Conservation (phyloP, 345 rosid genomes). For the Murraya paniculata region DNA sequence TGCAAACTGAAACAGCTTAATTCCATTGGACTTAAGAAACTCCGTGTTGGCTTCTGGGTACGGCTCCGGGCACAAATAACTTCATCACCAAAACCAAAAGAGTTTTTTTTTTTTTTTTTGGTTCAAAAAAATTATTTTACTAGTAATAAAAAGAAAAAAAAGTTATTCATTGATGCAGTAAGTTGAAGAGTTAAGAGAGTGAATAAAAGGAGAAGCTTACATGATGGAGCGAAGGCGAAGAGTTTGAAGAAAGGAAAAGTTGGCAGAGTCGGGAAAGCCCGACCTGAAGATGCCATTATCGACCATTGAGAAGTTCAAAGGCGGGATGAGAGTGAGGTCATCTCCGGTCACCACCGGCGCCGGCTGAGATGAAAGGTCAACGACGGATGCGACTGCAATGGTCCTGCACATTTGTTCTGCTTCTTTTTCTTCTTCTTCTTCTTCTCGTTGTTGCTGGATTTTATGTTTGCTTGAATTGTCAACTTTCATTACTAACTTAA, state of each 20-base stretch:
- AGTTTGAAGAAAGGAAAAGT: slow-evolving; percentile 81
- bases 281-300: slow-evolving; percentile 95
- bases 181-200: too few species aligned
- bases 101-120: too few species aligned
- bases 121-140: too few species aligned
- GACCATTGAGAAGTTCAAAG: slow-evolving; percentile 90
- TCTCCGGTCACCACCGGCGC: slow-evolving; percentile 34
- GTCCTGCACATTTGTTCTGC: slow-evolving; percentile 36
- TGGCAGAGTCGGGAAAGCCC: slow-evolving; percentile 85
- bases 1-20: slow-evolving; percentile 83
- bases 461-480: neutral
- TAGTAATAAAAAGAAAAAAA: too few species aligned
- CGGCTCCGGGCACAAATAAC: slow-evolving; percentile 89
- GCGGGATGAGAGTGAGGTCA: slow-evolving; percentile 58
- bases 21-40: slow-evolving; percentile 76
- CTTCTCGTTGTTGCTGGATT: neutral
- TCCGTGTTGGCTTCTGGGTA: slow-evolving; percentile 73
- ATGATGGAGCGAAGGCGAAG: slow-evolving; percentile 95
- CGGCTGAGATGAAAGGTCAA: slow-evolving; percentile 39
- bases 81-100: slow-evolving; percentile 18
- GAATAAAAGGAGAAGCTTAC: slow-evolving; percentile 41
- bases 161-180: neutral
- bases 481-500: slow-evolving; percentile 16
- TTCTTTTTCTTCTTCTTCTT: neutral
- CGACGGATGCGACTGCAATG: slow-evolving; percentile 44